Evolutionary conservation across 129 eudicot species (phyloP).

Genomic region (Cynara cardunculus): DNA sequence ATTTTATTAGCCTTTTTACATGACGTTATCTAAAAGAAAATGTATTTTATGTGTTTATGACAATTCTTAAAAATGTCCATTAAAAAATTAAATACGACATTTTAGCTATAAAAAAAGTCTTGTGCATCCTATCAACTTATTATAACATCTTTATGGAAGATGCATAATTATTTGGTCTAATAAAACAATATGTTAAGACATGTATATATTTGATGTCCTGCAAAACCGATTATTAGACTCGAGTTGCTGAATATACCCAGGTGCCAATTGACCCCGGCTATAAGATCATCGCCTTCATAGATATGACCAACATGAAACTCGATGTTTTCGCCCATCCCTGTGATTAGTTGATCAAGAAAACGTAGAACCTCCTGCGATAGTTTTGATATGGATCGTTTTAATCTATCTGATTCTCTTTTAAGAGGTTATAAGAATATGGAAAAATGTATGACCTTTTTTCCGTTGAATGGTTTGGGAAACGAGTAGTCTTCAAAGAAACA

Average conservation of each 20-base stretch:
- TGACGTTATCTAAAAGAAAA: neutral
- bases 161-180: neutral
- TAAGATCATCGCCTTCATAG: conserved; percentile 53
- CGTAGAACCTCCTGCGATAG: conserved; percentile 54
- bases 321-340: conserved; percentile 58
- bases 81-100: neutral
- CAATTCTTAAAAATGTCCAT: too few species aligned
- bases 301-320: conserved; percentile 50
- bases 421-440: neutral
- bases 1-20: neutral
- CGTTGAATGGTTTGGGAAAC: conserved; percentile 60
- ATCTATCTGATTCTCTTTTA: neutral
- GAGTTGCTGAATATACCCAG: conserved; percentile 42
- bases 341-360: conserved; percentile 50
- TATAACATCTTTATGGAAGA: too few species aligned
- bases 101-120: too few species aligned
- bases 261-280: conserved; percentile 70
- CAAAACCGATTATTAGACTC: neutral
- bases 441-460: conserved; percentile 55
- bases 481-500: conserved; percentile 68
- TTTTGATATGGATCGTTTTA: neutral
- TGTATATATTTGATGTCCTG: neutral
- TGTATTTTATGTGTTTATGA: too few species aligned
- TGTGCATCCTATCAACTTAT: neutral
- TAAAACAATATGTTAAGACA: neutral